phyloP scores from a whole-genome alignment of 2,329 filamentous ascomycete species.

The Amesomyces nigricolor region DNA sequence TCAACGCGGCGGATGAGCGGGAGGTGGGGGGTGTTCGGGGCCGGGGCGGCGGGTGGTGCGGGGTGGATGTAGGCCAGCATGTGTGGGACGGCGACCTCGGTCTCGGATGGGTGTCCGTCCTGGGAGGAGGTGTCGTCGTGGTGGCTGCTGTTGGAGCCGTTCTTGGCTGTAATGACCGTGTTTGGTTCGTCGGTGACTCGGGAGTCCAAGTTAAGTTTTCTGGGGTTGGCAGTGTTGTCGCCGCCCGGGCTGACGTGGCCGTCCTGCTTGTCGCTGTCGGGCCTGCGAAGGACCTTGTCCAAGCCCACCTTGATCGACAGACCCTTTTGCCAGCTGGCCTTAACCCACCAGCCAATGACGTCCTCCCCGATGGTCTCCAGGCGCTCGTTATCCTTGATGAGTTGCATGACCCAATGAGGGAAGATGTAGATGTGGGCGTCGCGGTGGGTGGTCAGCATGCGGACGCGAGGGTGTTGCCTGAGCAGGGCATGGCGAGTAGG shows the following conservation, averaged over 20 bases:
- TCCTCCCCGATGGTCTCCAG: conserved; percentile 89
- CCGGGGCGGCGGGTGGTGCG: conserved; percentile 29
- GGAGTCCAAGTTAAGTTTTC: conserved; percentile 7
- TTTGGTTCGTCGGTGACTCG: conserved; percentile 11
- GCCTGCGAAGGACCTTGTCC: conserved; percentile 51
- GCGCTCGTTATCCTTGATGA: conserved; percentile 70
- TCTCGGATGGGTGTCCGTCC: neutral
- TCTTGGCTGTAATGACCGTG: conserved; percentile 18
- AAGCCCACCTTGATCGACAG: conserved; percentile 73
- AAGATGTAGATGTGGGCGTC: conserved; percentile 95
- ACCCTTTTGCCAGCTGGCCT: conserved; percentile 82
- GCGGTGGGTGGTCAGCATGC: conserved; percentile 76
- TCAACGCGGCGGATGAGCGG: conserved; percentile 83
- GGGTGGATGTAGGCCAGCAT: conserved; percentile 80
- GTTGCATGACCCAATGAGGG: conserved; percentile 83
- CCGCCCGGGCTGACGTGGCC: conserved; percentile 7
- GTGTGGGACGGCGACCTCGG: conserved; percentile 52
- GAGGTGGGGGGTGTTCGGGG: conserved; percentile 28
- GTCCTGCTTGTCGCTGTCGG: conserved; percentile 4
- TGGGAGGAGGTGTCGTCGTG: neutral
- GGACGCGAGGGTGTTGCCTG: conserved; percentile 66
- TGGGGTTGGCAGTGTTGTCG: neutral
- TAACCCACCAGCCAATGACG: conserved; percentile 91
- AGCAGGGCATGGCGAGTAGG: conserved; percentile 73
- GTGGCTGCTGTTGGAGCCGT: conserved; percentile 20